A percentile compares a stretch with the other conserved stretches of the same genome.
These are phyloP conservation scores for Auriscalpium orientale DNA, from an alignment of 768 basidiomycete species.

Conservation along the genomic window DNA sequence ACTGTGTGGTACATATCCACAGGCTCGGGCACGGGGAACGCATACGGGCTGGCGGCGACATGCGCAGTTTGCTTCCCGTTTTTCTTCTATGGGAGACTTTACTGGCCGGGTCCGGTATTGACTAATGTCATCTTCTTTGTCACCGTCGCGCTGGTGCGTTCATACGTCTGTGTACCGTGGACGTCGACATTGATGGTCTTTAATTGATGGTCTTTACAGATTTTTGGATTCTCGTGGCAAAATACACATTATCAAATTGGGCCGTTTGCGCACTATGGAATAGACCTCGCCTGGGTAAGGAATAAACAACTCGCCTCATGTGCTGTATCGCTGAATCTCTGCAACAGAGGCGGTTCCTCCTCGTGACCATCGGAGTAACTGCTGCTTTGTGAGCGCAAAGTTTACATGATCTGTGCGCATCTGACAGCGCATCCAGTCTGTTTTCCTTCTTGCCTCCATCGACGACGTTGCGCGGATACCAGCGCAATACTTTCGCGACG, in stretches of 20 bases:
- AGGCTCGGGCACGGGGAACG: slow-evolving; percentile 49
- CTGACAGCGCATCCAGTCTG: slow-evolving; percentile 32
- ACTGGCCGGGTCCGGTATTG: slow-evolving; percentile 68
- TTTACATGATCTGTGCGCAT: slow-evolving; percentile 18
- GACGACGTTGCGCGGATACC: slow-evolving; percentile 66
- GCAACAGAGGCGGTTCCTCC: slow-evolving; percentile 52
- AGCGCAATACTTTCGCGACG: slow-evolving; percentile 62
- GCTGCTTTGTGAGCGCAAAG: slow-evolving; percentile 54
- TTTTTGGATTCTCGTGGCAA: slow-evolving; percentile 70
- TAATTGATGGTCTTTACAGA: slow-evolving; percentile 29
- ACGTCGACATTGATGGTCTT: background rate
- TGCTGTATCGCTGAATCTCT: background rate
- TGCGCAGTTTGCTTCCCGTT: slow-evolving; percentile 65
- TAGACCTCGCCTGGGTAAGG: slow-evolving; percentile 64
- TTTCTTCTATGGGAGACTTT: slow-evolving; percentile 62
- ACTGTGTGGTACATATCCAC: slow-evolving; percentile 71
- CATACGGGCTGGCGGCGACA: slow-evolving; percentile 65
- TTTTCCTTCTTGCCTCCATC: slow-evolving; percentile 69
- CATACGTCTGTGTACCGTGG: background rate
- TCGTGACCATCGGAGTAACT: slow-evolving; percentile 64
- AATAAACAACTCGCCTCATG: background rate
- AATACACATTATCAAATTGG: slow-evolving; percentile 42
- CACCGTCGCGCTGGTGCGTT: slow-evolving; percentile 49
- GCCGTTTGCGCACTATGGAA: slow-evolving; percentile 51
- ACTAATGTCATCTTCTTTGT: slow-evolving; percentile 65